A percentile compares a stretch with the other conserved stretches of the same genome.
Evolutionary conservation across 768 basidiomycete species (phyloP).

Genomic region (Boletus coccyginus): DNA sequence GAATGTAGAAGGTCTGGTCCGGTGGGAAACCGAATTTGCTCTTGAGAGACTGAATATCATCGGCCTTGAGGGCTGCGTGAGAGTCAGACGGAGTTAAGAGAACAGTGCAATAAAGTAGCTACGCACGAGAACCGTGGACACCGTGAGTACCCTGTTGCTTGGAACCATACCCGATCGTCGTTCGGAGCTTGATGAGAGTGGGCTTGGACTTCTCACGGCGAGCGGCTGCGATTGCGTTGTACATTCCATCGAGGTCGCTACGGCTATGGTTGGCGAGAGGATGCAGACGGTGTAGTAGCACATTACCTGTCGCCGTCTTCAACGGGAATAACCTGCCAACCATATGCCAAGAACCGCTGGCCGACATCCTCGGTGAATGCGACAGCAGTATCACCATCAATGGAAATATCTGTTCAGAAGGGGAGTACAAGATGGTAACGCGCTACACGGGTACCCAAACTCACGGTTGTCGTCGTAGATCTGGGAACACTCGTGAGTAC

Average conservation of each 20-base stretch:
- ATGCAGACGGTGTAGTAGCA: not conserved
- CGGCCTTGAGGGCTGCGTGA: conserved; percentile 78
- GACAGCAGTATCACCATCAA: conserved; percentile 88
- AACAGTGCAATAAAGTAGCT: not conserved
- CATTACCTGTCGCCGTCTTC: conserved; percentile 73
- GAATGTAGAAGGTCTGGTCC: conserved; percentile 75
- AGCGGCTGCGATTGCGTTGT: conserved; percentile 75
- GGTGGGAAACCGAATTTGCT: conserved; percentile 79
- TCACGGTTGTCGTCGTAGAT: conserved; percentile 95
- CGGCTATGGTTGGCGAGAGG: conserved; percentile 7
- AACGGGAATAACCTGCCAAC: conserved; percentile 90
- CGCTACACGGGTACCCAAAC: conserved; percentile 25
- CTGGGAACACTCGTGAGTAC: conserved; percentile 36
- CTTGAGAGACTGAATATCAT: conserved; percentile 85
- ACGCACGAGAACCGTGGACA: conserved; percentile 90
- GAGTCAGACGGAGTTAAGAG: conserved; percentile 5
- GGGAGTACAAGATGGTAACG: conserved; percentile 4
- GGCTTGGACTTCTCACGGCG: conserved; percentile 78
- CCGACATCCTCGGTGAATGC: conserved; percentile 95
- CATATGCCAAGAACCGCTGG: conserved; percentile 85
- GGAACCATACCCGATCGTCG: conserved; percentile 93
- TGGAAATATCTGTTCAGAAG: conserved; percentile 74
- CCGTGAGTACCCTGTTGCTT: conserved; percentile 92
- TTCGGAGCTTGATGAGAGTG: conserved; percentile 80
- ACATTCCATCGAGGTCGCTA: conserved; percentile 76